Evolutionary conservation across 2,329 filamentous ascomycete genomes (phyloP).

Genomic region (Colletotrichum gigasporum): DNA sequence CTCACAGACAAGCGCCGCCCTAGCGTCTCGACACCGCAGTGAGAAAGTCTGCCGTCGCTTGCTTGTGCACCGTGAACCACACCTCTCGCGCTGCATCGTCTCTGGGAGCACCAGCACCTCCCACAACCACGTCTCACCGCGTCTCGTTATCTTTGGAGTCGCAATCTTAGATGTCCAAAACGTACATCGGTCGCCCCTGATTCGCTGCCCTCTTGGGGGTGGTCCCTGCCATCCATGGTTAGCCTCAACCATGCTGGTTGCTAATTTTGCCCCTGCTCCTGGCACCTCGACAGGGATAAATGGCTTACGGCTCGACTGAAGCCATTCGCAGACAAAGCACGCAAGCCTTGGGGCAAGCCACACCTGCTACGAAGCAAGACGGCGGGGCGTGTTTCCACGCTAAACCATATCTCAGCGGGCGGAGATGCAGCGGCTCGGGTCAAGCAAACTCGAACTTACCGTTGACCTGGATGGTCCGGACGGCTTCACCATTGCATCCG

Average conservation of each 20-base stretch:
- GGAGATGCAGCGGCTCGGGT: neutral
- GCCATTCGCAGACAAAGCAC: constrained; percentile 21
- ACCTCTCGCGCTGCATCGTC: neutral
- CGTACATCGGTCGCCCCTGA: neutral
- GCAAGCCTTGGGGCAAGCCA: constrained; percentile 29
- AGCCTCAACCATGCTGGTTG: neutral
- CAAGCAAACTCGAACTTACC: neutral
- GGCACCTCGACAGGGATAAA: constrained; percentile 16
- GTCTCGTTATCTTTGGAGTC: constrained; percentile 21
- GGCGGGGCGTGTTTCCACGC: neutral
- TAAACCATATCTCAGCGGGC: neutral
- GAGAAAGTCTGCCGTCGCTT: neutral
- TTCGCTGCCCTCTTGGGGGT: constrained; percentile 4
- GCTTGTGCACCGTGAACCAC: neutral
- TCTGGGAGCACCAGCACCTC: neutral
- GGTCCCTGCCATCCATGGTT: constrained; percentile 19
- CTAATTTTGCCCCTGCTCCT: constrained; percentile 7
- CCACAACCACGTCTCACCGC: constrained; percentile 10
- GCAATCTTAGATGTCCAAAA: constrained; percentile 19
- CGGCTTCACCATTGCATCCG: constrained; percentile 2
- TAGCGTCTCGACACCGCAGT: neutral
- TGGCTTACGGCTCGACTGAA: constrained; percentile 7
- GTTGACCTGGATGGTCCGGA: neutral
- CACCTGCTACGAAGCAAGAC: constrained; percentile 4
- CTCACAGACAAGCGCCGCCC: constrained; percentile 1